Evolutionary conservation across 176 grass and related monocot species (phyloP).

Genomic region (barley (Hordeum vulgare)): MorexV3_pseudomolecules_assembly NC_058521.1:479954516-479955015

Average conservation of each 20-base stretch:
- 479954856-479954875: conserved; percentile 45
- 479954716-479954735: conserved; percentile 17
- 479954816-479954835: background rate
- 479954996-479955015: background rate
- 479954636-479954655: conserved; percentile 45
- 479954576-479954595: background rate
- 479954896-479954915: conserved; percentile 50
- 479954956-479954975: background rate
- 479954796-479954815: background rate
- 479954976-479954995: background rate
- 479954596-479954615: conserved; percentile 2
- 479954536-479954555: conserved; percentile 36
- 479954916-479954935: conserved; percentile 50
- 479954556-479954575: conserved; percentile 29
- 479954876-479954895: conserved; percentile 14
- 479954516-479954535: conserved; percentile 28
- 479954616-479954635: conserved; percentile 3
- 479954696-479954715: conserved; percentile 33
- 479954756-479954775: background rate
- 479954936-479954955: conserved; percentile 26
- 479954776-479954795: background rate
- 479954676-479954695: conserved; percentile 10
- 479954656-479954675: conserved; percentile 12
- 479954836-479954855: conserved; percentile 32
- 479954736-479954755: conserved; percentile 25